Base-by-base conservation (phyloP, 805 yeast species). In the Teunomyces barrocoloradensis region DNA sequence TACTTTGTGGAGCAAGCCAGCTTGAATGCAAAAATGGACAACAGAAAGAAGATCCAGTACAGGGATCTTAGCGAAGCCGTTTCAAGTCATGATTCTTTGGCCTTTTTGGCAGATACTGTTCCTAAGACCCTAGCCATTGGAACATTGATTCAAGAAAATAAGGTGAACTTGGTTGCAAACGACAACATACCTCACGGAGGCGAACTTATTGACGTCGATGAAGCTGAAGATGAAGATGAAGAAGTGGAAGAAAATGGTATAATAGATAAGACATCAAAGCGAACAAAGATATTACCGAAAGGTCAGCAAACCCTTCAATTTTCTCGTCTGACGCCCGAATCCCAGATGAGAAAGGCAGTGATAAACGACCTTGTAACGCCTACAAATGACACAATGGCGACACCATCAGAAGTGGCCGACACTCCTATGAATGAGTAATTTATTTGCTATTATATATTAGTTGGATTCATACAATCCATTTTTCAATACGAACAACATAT, bases 1-100 rank as follows among this genome's bases (percentile, higher is more conserved):
- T 79, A 81, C 57, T 73, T 87, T 50, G 77, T 87, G 1, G 89
- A 84, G 59, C 88, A 85, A 59, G 90, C 94, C 0, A 71, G 81
- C 5, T 64, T 83, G 47, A 70, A 74, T 18, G 87, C 95, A 28
- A 79, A 81, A 54, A 69, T 81, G 32, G 85, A 81, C 25, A 81
- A 81, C 52, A 69, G 92, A 40, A 84, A 85, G 69, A 84, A 83
- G 54, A 66, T 88, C n/a, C 76, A 73, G 46, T 88, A 88, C 63
- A 74, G 77, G 42, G 95, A 87, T 61, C 79, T 87, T 59, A 79
- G 89, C 32, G 69, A 71, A 36, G 89, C 85, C 1, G 89, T 85
- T 3, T 56, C 73, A 20, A 69, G 72, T 44, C 79, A 77, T 50
- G 89, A 84, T 41, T 77, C 82, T 32, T 71, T 88, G 44, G 68